Evolutionary conservation across 2,329 filamentous ascomycete genomes (phyloP), one percentile per base, ranked within the genome.

Genomic region (Pseudocercospora macadamiae): DNA sequence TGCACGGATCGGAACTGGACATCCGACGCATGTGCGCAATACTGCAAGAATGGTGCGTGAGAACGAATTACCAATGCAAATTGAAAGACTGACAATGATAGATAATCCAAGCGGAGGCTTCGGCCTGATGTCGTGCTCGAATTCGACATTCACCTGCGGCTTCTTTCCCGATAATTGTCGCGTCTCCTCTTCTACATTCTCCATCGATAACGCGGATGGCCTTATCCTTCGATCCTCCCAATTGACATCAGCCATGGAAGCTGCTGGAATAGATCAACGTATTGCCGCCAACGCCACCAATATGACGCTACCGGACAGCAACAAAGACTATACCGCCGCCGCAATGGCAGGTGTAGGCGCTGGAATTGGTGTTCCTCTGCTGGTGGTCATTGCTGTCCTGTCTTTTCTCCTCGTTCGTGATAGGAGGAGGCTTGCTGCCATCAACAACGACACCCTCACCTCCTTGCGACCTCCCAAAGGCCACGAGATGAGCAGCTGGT

Each of bases 351-450:
- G 56, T 19, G 60, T 62, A 1, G 60, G 60, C 1, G 52, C 45
- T 5, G 60, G 60, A 2, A 36, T 62, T 19, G 60, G 60, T 6
- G 56, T 59, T 3, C 60, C 60, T 1, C 44, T 62, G 14, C 53
- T 62, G 21, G 23, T 56, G 3, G 52, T 47, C 3, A 37, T 59
- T n/a, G 56, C 26, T 7, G 18, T 55, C 3, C 47, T 61, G 18
- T 34, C 54, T 4, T 61, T 30, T 26, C 25, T 56, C 3, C 32
- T 61, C 2, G 9, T 61, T 3, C 54, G 92, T 28, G 96, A 86
- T 82, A 91, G 96, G 68, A 93, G 66, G 66, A 79, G 86, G 39
- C 16, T 45, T 6, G 39, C 39, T 19, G 39, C 39, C 19, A 44
- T 44, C 16, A 44, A 10, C 19, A 44, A 44, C 39, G 39, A 23